Evolutionary conservation across 148 eudicot genomes (phyloP).

Genomic region (Silene uniflora): DNA sequence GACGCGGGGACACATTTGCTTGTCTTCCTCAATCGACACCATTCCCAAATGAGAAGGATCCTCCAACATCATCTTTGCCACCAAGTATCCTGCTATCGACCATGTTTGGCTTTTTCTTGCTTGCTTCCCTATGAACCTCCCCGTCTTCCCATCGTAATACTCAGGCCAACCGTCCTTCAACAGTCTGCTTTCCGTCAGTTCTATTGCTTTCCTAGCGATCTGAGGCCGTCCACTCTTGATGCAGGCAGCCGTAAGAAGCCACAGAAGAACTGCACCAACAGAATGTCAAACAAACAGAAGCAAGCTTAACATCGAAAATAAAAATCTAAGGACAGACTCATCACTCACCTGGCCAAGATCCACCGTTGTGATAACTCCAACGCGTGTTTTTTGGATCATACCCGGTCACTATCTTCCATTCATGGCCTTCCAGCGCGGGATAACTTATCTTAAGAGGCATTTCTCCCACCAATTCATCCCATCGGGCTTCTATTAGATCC

Average conservation of each 20-base stretch:
- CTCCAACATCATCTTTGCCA: constrained; percentile 57
- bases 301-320: not conserved
- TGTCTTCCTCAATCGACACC: constrained; percentile 59
- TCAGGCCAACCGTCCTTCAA: constrained; percentile 54
- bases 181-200: constrained; percentile 39
- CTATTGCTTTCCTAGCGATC: constrained; percentile 47
- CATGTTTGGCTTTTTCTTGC: constrained; percentile 52
- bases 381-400: constrained; percentile 74
- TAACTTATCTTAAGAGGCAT: constrained; percentile 86
- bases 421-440: constrained; percentile 79
- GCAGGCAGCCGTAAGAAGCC: constrained; percentile 53
- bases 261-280: constrained; percentile 35
- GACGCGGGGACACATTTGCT: constrained; percentile 40
- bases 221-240: constrained; percentile 62
- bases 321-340: not conserved
- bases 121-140: constrained; percentile 53
- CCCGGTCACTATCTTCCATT: constrained; percentile 79
- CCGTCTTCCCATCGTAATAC: constrained; percentile 51
- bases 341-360: constrained; percentile 75
- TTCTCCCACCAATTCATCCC: constrained; percentile 84
- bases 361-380: constrained; percentile 92
- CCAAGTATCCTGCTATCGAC: constrained; percentile 60
- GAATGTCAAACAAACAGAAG: not conserved
- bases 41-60: constrained; percentile 63
- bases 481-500: constrained; percentile 80